Conservation (phyloP, 2,329 filamentous ascomycete genomes). For the Aspergillus uvarum region DNA sequence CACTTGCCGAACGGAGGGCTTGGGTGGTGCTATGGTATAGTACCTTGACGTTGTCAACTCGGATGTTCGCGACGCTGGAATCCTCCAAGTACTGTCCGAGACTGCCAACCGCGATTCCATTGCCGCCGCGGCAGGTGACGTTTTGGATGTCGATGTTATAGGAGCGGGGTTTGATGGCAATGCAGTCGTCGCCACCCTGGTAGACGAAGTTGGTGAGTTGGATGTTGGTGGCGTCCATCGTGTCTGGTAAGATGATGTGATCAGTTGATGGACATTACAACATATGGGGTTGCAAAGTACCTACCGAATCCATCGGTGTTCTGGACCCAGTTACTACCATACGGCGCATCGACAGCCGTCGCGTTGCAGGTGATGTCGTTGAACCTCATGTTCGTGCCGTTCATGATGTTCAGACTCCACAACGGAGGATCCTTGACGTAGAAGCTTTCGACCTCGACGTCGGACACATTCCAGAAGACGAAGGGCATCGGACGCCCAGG, state of each 20-base stretch:
- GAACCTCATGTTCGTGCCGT: conserved; percentile 54
- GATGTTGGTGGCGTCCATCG: conserved; percentile 56
- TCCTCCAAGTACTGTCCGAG: conserved; percentile 59
- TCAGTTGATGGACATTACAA: background rate
- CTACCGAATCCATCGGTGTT: conserved; percentile 57
- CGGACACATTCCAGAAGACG: conserved; percentile 58
- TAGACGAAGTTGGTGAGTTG: conserved; percentile 53
- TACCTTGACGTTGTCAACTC: conserved; percentile 46
- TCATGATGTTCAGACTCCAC: conserved; percentile 59
- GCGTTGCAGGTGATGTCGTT: conserved; percentile 54
- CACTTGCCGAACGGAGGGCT: background rate
- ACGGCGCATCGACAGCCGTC: conserved; percentile 51
- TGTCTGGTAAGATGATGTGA: conserved; percentile 37
- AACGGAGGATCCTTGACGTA: conserved; percentile 53
- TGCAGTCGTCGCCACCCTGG: conserved; percentile 62
- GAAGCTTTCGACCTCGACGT: conserved; percentile 56
- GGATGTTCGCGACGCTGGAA: conserved; percentile 51
- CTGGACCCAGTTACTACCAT: conserved; percentile 57
- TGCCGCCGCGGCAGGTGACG: conserved; percentile 54
- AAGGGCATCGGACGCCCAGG: conserved; percentile 59
- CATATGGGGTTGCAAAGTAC: background rate
- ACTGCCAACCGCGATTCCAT: conserved; percentile 53
- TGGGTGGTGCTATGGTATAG: background rate
- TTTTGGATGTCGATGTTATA: conserved; percentile 58
- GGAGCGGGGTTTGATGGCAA: conserved; percentile 62